Evolutionary conservation across 306 rosid genomes (phyloP), one percentile per base, ranked within the genome.

Genomic region (Cyamopsis tetragonoloba): DNA sequence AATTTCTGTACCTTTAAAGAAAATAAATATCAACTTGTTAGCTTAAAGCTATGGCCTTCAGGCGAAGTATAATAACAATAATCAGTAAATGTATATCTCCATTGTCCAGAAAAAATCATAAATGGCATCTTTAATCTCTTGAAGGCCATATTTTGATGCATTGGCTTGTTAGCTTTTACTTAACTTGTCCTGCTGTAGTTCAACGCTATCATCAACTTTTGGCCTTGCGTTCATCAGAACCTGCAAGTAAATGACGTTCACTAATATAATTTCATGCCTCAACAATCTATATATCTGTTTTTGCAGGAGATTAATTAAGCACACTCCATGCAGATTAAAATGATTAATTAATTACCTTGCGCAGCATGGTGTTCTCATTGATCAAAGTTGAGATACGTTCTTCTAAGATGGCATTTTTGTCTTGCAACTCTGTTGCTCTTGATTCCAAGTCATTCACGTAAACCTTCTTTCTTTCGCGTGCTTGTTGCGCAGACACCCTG

Each of bases 401-500:
- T 79, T 85, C 87, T 44, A 85, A 75, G 24, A 83, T 72, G 0
- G 76, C 76, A 62, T 81, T 88, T 46, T 66, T 63, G 2, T 65
- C 71, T 30, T 65, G 59, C 46, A 65, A 47, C 51, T 63, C 69
- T 43, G 8, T 63, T 0, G 55, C 69, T 43, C 28, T 63, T 43
- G 74, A 55, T 80, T 89, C 92, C 75, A 89, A 69, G 0, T 86
- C 93, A 79, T 73, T 89, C 60, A 89, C 83, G 61, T 89, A 89
- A 1, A 82, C 88, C 79, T 86, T 89, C 75, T 89, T 89, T 62
- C 96, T 86, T 19, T 89, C 96, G 9, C 96, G 76, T 26, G 96
- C 96, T 70, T 89, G 92, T 71, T 89, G 96, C 0, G 96, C 96
- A 15, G 96, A 89, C 15, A 89, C 96, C 50, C 96, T 86, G 68